These are phyloP conservation scores for Boletus tylopilopsis DNA, from an alignment of 768 basidiomycete species.

Conservation along the genomic window DNA sequence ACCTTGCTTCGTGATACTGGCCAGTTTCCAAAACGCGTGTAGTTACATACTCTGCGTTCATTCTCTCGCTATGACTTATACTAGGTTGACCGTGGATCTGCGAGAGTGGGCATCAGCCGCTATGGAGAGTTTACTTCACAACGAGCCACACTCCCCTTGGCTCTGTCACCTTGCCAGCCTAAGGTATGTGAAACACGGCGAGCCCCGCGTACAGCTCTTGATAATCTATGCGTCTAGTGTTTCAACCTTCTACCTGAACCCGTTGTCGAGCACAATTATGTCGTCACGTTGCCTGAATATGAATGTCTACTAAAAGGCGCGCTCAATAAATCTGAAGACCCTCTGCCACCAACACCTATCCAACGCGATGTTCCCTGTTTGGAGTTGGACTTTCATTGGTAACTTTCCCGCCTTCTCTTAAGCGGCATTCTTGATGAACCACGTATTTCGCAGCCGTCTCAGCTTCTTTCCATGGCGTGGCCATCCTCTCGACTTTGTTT, in stretches of 20 bases:
- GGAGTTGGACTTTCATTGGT: slow-evolving; percentile 14
- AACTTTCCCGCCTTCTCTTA: not conserved
- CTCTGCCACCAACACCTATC: not conserved
- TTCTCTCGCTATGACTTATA: too few species aligned
- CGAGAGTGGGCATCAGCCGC: too few species aligned
- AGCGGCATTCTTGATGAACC: slow-evolving; percentile 1
- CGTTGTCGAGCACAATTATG: not conserved
- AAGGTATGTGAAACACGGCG: too few species aligned
- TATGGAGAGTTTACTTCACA: too few species aligned
- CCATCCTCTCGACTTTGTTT: slow-evolving; percentile 22
- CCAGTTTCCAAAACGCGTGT: too few species aligned
- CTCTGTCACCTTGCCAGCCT: too few species aligned
- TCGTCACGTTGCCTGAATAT: not conserved
- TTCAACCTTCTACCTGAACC: not conserved
- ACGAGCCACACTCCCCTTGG: too few species aligned
- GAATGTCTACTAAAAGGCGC: not conserved
- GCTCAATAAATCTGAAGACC: not conserved
- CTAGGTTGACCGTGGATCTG: too few species aligned
- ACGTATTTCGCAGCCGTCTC: slow-evolving; percentile 5
- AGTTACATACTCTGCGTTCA: too few species aligned
- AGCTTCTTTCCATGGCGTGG: slow-evolving; percentile 16
- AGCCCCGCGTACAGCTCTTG: too few species aligned
- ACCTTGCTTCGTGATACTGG: too few species aligned
- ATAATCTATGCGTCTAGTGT: not conserved
- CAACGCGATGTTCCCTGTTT: slow-evolving; percentile 14